These are phyloP conservation scores for Aspergillus novoparasiticus DNA, from an alignment of 2,329 filamentous ascomycete species.

Conservation along the genomic window DNA sequence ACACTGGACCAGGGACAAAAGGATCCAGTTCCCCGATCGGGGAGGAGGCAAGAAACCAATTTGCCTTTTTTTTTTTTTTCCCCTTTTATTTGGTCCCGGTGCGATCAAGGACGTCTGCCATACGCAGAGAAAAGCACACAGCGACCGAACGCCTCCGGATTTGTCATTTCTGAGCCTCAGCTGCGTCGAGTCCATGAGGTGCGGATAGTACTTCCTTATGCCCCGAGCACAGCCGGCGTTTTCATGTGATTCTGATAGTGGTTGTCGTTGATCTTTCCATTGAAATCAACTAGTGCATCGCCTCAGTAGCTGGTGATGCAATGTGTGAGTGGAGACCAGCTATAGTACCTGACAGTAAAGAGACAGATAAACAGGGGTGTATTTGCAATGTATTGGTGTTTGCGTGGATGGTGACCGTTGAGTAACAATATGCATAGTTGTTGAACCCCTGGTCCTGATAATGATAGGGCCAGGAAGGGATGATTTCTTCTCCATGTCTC, in stretches of 20 bases:
- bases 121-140: not conserved
- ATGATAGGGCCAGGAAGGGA: not conserved
- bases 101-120: not conserved
- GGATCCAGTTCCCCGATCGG: not conserved
- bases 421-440: not conserved
- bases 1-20: not conserved
- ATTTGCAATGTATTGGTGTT: not conserved
- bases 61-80: too few relatives aligned
- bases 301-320: not conserved
- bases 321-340: not conserved
- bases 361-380: not conserved
- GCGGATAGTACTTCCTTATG: not conserved
- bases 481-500: not conserved
- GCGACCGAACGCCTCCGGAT: not conserved
- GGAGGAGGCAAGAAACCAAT: not conserved
- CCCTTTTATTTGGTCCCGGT: not conserved
- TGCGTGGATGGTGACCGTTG: not conserved
- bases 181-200: not conserved
- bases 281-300: not conserved
- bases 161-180: not conserved
- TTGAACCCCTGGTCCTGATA: not conserved
- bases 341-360: not conserved
- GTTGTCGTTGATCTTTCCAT: not conserved
- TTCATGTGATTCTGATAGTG: not conserved
- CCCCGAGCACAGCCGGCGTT: not conserved